phyloP scores from a whole-genome alignment of 192 early-diverging fungal genomes.

The Cetraspora pellucida region DNA sequence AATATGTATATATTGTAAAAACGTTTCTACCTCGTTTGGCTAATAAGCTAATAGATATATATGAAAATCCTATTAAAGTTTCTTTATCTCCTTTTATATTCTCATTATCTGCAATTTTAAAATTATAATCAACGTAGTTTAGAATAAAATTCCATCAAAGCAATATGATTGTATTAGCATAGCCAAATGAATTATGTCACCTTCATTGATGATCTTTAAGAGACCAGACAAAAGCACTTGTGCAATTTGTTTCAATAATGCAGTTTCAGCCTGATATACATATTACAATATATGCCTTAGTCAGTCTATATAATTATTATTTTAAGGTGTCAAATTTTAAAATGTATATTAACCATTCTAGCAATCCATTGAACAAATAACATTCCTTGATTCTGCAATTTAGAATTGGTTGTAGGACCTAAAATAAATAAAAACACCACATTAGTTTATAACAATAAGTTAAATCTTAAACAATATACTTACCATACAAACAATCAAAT shows the following conservation, averaged over 20 bases:
- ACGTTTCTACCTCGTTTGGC: slow-evolving; percentile 62
- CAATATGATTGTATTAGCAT: slow-evolving; percentile 32
- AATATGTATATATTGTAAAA: background rate
- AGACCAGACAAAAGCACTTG: slow-evolving; percentile 72
- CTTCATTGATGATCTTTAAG: slow-evolving; percentile 61
- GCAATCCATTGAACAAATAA: slow-evolving; percentile 89
- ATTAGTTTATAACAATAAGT: background rate
- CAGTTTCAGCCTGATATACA: slow-evolving; percentile 20
- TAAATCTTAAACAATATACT: background rate
- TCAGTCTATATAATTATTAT: background rate
- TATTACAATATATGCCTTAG: background rate
- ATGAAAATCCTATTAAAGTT: slow-evolving; percentile 79
- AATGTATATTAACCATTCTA: slow-evolving; percentile 56
- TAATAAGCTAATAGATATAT: slow-evolving; percentile 79
- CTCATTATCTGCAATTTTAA: background rate
- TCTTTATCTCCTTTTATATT: slow-evolving; percentile 54
- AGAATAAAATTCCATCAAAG: background rate
- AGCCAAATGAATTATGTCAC: slow-evolving; percentile 37
- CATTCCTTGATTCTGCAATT: slow-evolving; percentile 74
- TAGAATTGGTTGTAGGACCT: slow-evolving; percentile 69
- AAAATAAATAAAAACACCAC: background rate
- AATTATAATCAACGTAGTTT: background rate
- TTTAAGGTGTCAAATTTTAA: background rate
- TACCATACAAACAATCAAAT: slow-evolving; percentile 82
- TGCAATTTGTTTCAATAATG: slow-evolving; percentile 63